Conservation (phyloP, 306 rosid species). For the Citrullus mucosospermus region DNA sequence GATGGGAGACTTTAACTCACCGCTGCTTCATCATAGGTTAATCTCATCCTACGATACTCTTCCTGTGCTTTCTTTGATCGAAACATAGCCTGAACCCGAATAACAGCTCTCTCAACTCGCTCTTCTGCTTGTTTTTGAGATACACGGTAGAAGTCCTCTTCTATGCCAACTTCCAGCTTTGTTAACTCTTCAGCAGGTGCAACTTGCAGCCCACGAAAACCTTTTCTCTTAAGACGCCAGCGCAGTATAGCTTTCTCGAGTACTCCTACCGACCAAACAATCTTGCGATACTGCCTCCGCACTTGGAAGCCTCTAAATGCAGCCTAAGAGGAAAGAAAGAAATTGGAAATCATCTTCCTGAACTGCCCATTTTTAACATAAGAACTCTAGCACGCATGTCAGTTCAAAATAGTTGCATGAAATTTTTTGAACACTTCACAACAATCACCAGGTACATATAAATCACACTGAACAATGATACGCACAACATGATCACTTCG, state of each 20-base stretch:
- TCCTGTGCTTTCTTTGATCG: conserved; percentile 84
- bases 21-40: conserved; percentile 54
- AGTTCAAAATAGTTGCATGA: background rate
- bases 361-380: background rate
- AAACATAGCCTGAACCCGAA: conserved; percentile 80
- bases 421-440: background rate
- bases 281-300: conserved; percentile 68
- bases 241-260: conserved; percentile 84
- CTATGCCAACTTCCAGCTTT: conserved; percentile 38
- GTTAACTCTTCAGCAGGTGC: conserved; percentile 20
- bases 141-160: conserved; percentile 62
- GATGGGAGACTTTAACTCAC: conserved; percentile 20
- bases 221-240: conserved; percentile 85
- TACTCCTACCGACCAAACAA: conserved; percentile 83
- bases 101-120: conserved; percentile 65
- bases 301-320: conserved; percentile 67
- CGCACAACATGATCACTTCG: background rate
- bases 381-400: background rate
- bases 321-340: conserved; percentile 40
- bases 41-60: conserved; percentile 84
- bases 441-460: background rate
- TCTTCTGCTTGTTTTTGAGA: conserved; percentile 81
- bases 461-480: background rate
- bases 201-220: conserved; percentile 76
- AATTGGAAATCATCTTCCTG: conserved; percentile 17